Evolutionary conservation across 306 rosid species (phyloP).

Genomic region (Prunus campanulata): DNA sequence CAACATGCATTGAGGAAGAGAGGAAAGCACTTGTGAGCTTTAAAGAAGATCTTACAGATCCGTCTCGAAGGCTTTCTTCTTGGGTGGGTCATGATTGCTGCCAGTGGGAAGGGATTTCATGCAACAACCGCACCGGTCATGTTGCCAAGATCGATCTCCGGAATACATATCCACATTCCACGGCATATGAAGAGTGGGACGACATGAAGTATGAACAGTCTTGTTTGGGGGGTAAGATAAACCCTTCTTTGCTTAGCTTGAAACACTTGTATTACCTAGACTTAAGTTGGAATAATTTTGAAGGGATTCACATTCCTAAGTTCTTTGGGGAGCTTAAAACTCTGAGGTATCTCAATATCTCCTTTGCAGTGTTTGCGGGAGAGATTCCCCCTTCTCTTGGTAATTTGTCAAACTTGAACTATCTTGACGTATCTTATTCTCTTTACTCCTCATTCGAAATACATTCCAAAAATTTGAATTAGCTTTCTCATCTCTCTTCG

Average conservation of each 20-base stretch:
- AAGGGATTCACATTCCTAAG: conserved; percentile 15
- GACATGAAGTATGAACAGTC: not conserved
- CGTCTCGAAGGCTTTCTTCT: conserved; percentile 17
- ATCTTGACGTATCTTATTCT: conserved; percentile 1
- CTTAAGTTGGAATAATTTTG: conserved; percentile 34
- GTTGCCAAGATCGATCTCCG: conserved; percentile 27
- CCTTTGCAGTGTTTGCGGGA: conserved; percentile 22
- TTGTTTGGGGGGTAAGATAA: conserved; percentile 7
- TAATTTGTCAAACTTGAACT: not conserved
- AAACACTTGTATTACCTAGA: conserved; percentile 33
- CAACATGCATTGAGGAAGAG: conserved; percentile 26
- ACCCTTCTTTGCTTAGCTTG: conserved; percentile 30
- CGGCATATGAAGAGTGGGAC: not conserved
- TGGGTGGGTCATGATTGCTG: conserved; percentile 36
- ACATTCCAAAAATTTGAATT: conserved; percentile 8
- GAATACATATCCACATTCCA: not conserved
- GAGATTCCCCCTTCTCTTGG: not conserved
- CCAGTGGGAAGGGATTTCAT: conserved; percentile 30
- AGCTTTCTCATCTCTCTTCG: conserved; percentile 31
- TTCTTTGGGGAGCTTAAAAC: conserved; percentile 31
- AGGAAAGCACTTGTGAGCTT: conserved; percentile 31
- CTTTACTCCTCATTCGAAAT: too few relatives aligned
- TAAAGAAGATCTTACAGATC: conserved; percentile 37
- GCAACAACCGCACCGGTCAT: conserved; percentile 31
- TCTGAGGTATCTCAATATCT: conserved; percentile 35